phyloP scores from a whole-genome alignment of 2,329 filamentous ascomycete species.

The Phyllachora maydis region DNA sequence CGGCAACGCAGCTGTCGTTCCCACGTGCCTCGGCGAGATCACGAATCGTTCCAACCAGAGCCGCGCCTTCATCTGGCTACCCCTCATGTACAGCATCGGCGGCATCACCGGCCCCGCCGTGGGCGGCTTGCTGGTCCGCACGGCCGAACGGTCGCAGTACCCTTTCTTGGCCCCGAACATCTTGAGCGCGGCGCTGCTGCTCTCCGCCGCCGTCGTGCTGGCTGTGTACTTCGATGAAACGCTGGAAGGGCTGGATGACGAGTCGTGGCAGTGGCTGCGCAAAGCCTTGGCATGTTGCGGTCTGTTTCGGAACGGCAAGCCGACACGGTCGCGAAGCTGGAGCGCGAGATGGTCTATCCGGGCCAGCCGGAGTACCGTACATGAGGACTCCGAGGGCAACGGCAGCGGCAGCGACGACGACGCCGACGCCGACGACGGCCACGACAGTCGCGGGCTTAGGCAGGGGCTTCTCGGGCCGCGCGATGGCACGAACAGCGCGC shows the following conservation, averaged over 20 bases:
- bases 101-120: conserved; percentile 82
- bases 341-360: conserved; percentile 7
- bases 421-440: conserved; percentile 7
- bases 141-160: conserved; percentile 36
- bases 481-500: conserved; percentile 7
- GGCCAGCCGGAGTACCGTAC: not conserved
- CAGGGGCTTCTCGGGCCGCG: conserved; percentile 3
- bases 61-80: conserved; percentile 79
- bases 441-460: conserved; percentile 5
- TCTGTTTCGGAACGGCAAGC: conserved; percentile 7
- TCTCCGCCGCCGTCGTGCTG: conserved; percentile 51
- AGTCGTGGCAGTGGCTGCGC: too few species aligned
- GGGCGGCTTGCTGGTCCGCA: conserved; percentile 65
- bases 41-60: conserved; percentile 93
- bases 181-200: conserved; percentile 50
- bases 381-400: conserved; percentile 2
- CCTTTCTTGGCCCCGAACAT: conserved; percentile 79
- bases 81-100: conserved; percentile 87
- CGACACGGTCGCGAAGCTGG: conserved; percentile 8
- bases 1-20: conserved; percentile 86
- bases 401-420: too few species aligned
- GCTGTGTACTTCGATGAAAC: conserved; percentile 78
- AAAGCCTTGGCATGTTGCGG: too few species aligned
- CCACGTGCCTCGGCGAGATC: conserved; percentile 83
- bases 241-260: conserved; percentile 25